phyloP scores from a whole-genome alignment of 192 early-diverging fungal species.

The Podila minutissima region DNA sequence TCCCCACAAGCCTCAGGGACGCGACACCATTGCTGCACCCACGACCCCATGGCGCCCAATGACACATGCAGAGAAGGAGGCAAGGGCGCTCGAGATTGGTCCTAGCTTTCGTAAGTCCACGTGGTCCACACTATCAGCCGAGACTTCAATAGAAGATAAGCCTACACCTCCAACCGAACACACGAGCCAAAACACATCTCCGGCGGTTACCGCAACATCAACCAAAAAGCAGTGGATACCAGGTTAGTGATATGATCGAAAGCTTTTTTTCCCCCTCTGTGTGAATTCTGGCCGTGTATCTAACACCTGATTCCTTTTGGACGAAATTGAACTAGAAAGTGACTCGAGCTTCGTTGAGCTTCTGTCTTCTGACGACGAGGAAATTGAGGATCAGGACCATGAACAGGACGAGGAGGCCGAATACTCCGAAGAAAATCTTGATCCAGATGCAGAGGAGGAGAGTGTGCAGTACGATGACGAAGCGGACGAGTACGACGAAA shows the following conservation, averaged over 20 bases:
- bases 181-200: too few relatives aligned
- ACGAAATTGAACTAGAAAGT: neutral
- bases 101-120: neutral
- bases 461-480: constrained; percentile 1
- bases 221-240: too few relatives aligned
- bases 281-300: neutral
- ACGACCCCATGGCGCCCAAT: neutral
- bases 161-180: neutral
- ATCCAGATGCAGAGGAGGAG: neutral
- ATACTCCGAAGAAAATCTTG: neutral
- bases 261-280: neutral
- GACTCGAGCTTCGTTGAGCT: constrained; percentile 15
- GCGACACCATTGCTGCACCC: constrained; percentile 26
- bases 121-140: neutral
- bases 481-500: neutral
- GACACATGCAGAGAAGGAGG: neutral
- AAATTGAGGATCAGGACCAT: neutral
- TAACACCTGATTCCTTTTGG: too few relatives aligned
- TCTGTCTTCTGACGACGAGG: constrained; percentile 28
- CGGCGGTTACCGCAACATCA: too few relatives aligned
- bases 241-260: neutral
- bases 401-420: neutral
- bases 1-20: constrained; percentile 17
- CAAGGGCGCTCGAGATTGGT: neutral
- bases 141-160: neutral